Percentiles rank a stretch among this genome's conserved stretches.
These are phyloP conservation scores for Curvularia hawaiiensis DNA, from an alignment of 2,329 filamentous ascomycete genomes.

Conservation along the genomic window DNA sequence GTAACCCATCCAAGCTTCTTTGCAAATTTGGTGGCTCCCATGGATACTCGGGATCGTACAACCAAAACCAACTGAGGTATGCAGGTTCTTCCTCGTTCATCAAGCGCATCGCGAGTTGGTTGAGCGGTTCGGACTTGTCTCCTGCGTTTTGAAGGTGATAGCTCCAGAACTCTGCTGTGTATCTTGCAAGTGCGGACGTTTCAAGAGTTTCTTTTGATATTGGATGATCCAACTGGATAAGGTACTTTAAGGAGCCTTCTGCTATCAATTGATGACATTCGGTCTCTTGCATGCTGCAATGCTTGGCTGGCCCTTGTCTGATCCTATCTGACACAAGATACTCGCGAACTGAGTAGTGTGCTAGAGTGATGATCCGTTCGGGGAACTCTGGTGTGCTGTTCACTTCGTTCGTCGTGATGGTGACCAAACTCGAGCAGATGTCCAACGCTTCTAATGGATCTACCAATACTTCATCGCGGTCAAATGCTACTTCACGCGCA, in stretches of 20 bases:
- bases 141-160: constrained; percentile 25
- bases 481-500: constrained; percentile 32
- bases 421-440: constrained; percentile 43
- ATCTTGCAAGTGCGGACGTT: constrained; percentile 28
- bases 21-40: no score
- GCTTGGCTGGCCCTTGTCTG: constrained; percentile 22
- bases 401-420: constrained; percentile 16
- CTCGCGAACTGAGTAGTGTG: constrained; percentile 47
- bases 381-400: neutral
- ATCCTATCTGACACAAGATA: constrained; percentile 42
- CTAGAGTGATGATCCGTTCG: constrained; percentile 24
- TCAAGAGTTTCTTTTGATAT: neutral
- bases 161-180: constrained; percentile 38
- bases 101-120: constrained; percentile 17
- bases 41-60: constrained; percentile 3
- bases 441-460: constrained; percentile 39
- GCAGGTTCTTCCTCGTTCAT: constrained; percentile 16
- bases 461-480: constrained; percentile 41
- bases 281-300: constrained; percentile 32
- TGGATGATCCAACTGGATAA: constrained; percentile 28
- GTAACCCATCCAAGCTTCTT: no score
- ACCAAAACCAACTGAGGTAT: constrained; percentile 28
- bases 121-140: constrained; percentile 16
- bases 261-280: constrained; percentile 29
- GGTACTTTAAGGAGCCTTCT: constrained; percentile 31